Evolutionary conservation across 129 eudicot species (phyloP).

Genomic region (Flaveria bidentis): DNA sequence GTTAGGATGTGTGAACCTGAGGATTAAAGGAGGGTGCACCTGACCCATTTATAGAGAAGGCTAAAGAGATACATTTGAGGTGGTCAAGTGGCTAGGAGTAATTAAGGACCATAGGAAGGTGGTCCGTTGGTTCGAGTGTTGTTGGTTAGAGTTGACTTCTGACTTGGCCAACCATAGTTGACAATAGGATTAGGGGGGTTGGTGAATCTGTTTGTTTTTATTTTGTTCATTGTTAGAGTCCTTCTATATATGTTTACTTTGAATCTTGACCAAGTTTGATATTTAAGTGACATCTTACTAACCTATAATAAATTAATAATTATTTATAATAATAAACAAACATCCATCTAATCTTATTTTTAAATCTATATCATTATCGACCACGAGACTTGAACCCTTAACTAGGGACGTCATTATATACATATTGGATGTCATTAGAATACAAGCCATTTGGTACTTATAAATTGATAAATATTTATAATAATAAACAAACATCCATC

Average conservation of each 20-base stretch:
- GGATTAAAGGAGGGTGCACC: background rate
- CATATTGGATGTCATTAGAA: too few relatives aligned
- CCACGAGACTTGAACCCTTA: too few relatives aligned
- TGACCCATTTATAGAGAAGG: background rate
- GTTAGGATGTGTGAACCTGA: slow-evolving; percentile 7
- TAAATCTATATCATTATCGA: too few relatives aligned
- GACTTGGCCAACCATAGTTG: slow-evolving; percentile 12
- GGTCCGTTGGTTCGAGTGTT: background rate
- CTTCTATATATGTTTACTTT: too few relatives aligned
- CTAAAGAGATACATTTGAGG: background rate
- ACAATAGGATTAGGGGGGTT: background rate
- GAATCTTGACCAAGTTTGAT: background rate
- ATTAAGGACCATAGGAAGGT: background rate
- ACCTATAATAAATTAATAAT: background rate
- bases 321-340: too few relatives aligned
- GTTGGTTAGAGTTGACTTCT: background rate
- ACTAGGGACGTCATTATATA: too few relatives aligned
- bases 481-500: background rate
- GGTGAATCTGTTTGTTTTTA: background rate
- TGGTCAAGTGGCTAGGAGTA: background rate
- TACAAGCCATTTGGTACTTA: too few relatives aligned
- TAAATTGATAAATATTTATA: too few relatives aligned
- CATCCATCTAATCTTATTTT: background rate
- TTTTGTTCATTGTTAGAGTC: background rate
- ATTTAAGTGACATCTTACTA: background rate